Evolutionary conservation across 169 alveolate species (phyloP), one percentile per base, ranked within the genome.

Genomic region (Cryptosporidium andersoni): DNA sequence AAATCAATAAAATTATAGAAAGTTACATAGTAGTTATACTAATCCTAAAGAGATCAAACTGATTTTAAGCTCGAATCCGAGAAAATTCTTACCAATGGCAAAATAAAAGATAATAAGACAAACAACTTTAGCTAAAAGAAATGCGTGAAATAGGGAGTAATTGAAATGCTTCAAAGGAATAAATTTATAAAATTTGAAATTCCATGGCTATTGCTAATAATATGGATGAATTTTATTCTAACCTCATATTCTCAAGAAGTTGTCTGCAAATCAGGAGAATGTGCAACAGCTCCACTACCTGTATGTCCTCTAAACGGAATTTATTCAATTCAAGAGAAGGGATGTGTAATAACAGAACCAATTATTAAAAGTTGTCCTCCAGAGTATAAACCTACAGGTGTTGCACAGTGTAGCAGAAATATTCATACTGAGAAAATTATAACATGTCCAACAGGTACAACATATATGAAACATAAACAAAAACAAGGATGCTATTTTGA

Each of bases 311-410:
- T 16, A 36, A 74, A 74, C 36, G 85, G 74, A 8, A 48, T 74
- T 8, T 74, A 55, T 74, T 74, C 85, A 34, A 68, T 58, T 37
- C 85, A 74, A 36, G 85, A 74, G 48, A 74, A 74, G 8, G 85
- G 85, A 7, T 74, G 85, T 9, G 37, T 74, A 12, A 55, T 74
- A 42, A 58, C 85, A 0, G 85, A 74, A n/a, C 74, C 68, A 7
- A 37, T 74, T 48, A 55, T 74, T 1, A 56, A 49, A 74, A 47
- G 48, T 45, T 74, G 85, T 55, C 85, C 85, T 5, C 74, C 55
- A 3, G 85, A 68, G 4, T 74, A 58, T 39, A 74, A 60, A 42
- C 45, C 63, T 1, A 25, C 74, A 45, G 5, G 12, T 34, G 85
- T 66, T 34, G 37, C 60, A 2, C 85, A 74, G 2, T 74, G 85